Evolutionary conservation across 1,139 yeast genomes (phyloP).

Genomic region (Arxiozyma telluris): DNA sequence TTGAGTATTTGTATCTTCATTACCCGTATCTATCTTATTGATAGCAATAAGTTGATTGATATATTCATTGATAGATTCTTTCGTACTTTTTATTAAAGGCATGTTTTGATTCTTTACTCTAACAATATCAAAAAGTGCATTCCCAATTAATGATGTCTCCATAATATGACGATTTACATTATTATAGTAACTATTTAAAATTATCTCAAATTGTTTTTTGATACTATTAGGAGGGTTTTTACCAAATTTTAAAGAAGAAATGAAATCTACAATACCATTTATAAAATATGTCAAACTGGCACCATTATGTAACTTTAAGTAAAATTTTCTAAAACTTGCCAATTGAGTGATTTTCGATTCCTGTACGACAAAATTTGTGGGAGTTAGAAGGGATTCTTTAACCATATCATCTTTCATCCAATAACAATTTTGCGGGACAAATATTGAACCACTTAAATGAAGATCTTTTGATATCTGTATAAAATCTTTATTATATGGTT

Average conservation of each 20-base stretch:
- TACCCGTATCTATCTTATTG: background rate
- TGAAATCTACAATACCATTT: constrained; percentile 6
- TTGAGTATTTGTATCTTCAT: background rate
- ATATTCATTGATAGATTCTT: constrained; percentile 10
- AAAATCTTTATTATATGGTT: constrained; percentile 7
- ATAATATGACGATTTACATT: constrained; percentile 6
- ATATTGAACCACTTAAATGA: constrained; percentile 16
- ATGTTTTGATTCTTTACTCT: constrained; percentile 10
- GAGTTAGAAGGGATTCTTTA: background rate
- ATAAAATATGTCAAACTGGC: constrained; percentile 8
- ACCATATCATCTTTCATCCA: constrained; percentile 4
- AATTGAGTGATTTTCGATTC: constrained; percentile 3
- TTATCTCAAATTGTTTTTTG: constrained; percentile 7
- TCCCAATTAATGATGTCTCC: constrained; percentile 13
- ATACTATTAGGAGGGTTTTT: constrained; percentile 9
- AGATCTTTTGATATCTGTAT: constrained; percentile 12
- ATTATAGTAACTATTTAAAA: constrained; percentile 5
- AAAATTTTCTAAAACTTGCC: constrained; percentile 8
- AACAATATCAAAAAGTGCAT: constrained; percentile 15
- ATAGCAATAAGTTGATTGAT: background rate
- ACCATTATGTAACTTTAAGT: background rate
- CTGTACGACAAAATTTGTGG: background rate
- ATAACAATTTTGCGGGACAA: constrained; percentile 9
- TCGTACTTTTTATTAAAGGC: constrained; percentile 15
- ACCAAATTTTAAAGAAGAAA: constrained; percentile 12